Evolutionary conservation across 2,329 filamentous ascomycete genomes (phyloP).

Genomic region (Aspergillus chevalieri): DNA sequence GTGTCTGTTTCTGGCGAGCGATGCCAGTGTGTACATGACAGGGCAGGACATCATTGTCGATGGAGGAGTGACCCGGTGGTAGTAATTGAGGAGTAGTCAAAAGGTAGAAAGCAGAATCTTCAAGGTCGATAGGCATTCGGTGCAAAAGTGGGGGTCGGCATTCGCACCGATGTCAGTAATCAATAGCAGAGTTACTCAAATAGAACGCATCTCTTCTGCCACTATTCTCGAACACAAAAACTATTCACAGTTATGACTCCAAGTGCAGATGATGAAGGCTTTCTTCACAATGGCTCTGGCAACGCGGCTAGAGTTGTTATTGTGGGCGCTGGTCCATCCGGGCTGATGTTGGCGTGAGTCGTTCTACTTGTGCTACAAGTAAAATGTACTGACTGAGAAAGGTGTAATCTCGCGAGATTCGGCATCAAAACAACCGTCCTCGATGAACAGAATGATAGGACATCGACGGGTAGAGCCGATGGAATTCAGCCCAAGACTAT

Average conservation of each 20-base stretch:
- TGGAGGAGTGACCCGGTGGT: slow-evolving; percentile 39
- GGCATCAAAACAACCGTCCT: slow-evolving; percentile 61
- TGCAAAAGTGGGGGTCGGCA: slow-evolving; percentile 4
- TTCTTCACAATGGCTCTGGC: slow-evolving; percentile 9
- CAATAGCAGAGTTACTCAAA: neutral
- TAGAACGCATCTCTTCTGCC: slow-evolving; percentile 32
- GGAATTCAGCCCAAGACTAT: slow-evolving; percentile 73
- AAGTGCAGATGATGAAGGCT: slow-evolving; percentile 22
- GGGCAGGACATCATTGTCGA: slow-evolving; percentile 44
- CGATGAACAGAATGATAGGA: slow-evolving; percentile 64
- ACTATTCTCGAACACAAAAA: neutral
- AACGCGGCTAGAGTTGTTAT: slow-evolving; percentile 28
- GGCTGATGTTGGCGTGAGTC: slow-evolving; percentile 38
- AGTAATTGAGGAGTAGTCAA: slow-evolving; percentile 4
- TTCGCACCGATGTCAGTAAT: neutral
- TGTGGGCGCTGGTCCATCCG: slow-evolving; percentile 40
- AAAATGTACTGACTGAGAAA: slow-evolving; percentile 21
- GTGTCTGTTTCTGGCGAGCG: slow-evolving; percentile 45
- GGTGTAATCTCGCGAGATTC: slow-evolving; percentile 55
- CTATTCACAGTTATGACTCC: slow-evolving; percentile 19
- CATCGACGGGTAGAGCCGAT: slow-evolving; percentile 62
- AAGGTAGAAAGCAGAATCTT: slow-evolving; percentile 10
- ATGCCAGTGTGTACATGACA: slow-evolving; percentile 43
- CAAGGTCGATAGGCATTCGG: slow-evolving; percentile 3
- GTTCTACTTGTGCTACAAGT: slow-evolving; percentile 12